Evolutionary conservation across 768 basidiomycete genomes (phyloP), one percentile per base, ranked within the genome.

Genomic region (Calocybe gangraenosa): DNA sequence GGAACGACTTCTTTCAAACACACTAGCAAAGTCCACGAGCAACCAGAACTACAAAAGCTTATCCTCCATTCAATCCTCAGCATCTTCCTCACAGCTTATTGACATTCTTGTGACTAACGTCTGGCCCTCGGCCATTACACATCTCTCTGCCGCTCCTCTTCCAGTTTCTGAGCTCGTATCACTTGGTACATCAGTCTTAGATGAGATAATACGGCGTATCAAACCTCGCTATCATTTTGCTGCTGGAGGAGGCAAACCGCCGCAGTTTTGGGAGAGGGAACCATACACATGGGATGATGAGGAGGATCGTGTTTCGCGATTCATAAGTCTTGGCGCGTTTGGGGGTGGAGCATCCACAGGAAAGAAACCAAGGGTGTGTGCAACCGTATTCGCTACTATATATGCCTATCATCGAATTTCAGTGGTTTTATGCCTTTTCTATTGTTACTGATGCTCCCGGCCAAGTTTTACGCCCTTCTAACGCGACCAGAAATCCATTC

Each of bases 371-470:
- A 75, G 94, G 55, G 94, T 95, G 54, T 37, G 84, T 72, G 13
- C 14, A 23, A 40, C 39, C 25, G 9, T 39, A 37, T 43, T 34
- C 20, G 19, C 34, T 18, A 21, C 18, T 42, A 4, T 47, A 3
- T 13, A 34, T 47, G 28, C 37, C 21, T 40, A 14, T 51, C 32
- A 39, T 36, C 7, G 37, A 46, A 46, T 32, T 52, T 50, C 30
- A 97, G 94, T 97, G 92, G 87, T 97, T 96, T 67, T 99, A 99
- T 66, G 96, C 96, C 2, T 98, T 97, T 64, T 83, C 80, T 19
- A 87, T 99, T 41, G 65, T 78, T 0, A 81, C 90, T 2, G 70
- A 73, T 35, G 62, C 68, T 18, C 55, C 69, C 3, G 53, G 62
- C 19, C 63, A 59, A 9, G 62, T 66, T 13, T 58, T 69, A 7